These are phyloP conservation scores for Polyrhizophydium stewartii DNA, from an alignment of 371 early-diverging fungal species.

Conservation along the genomic window DNA sequence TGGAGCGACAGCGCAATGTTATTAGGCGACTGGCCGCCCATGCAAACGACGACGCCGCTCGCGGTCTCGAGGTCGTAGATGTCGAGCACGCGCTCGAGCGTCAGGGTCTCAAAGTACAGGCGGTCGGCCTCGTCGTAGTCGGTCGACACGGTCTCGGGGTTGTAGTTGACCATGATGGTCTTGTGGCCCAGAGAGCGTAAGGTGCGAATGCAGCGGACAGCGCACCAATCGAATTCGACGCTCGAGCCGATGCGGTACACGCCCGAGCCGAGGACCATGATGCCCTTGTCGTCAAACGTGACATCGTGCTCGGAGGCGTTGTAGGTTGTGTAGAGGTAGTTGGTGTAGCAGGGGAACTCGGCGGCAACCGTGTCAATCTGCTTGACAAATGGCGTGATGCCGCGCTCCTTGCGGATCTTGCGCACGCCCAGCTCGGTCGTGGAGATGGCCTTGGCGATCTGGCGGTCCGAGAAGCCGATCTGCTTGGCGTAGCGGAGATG, in stretches of 20 bases:
- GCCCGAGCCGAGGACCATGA: slow-evolving; percentile 93
- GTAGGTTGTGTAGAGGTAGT: slow-evolving; percentile 96
- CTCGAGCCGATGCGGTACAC: slow-evolving; percentile 96
- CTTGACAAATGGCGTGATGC: slow-evolving; percentile 89
- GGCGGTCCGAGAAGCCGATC: slow-evolving; percentile 89
- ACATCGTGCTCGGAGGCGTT: slow-evolving; percentile 88
- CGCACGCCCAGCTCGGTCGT: slow-evolving; percentile 88
- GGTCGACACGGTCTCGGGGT: slow-evolving; percentile 95
- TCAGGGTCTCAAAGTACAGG: slow-evolving; percentile 91
- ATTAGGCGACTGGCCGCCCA: slow-evolving; percentile 96
- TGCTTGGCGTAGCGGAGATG: slow-evolving; percentile 76
- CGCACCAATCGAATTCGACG: slow-evolving; percentile 98
- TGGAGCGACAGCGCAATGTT: slow-evolving; percentile 89
- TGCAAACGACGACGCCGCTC: slow-evolving; percentile 80
- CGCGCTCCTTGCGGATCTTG: slow-evolving; percentile 68
- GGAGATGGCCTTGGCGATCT: slow-evolving; percentile 66
- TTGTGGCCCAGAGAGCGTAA: slow-evolving; percentile 75
- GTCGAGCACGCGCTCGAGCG: slow-evolving; percentile 86
- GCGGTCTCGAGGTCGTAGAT: slow-evolving; percentile 87
- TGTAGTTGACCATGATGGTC: slow-evolving; percentile 96
- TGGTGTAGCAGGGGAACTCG: slow-evolving; percentile 93
- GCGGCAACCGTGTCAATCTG: slow-evolving; percentile 97
- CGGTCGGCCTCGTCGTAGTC: slow-evolving; percentile 96
- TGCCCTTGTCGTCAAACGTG: slow-evolving; percentile 77
- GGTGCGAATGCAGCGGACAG: slow-evolving; percentile 86